A percentile compares a stretch with the other conserved stretches of the same genome.
These are phyloP conservation scores for Volvariella surrecta DNA, from an alignment of 1,284 basidiomycete genomes.

Conservation along the genomic window DNA sequence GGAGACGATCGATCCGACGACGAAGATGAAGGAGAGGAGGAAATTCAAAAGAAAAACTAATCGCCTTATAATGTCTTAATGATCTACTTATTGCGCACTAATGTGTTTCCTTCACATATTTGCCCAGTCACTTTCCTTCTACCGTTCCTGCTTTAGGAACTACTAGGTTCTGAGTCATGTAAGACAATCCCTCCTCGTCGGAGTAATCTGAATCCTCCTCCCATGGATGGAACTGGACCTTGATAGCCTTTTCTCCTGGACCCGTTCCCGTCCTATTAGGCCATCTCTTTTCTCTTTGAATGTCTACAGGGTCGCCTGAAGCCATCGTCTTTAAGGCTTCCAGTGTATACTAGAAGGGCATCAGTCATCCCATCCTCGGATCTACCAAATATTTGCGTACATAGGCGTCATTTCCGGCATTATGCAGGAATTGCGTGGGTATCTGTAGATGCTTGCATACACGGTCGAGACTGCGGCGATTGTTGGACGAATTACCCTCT, in stretches of 20 bases:
- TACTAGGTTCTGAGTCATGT: no score
- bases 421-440: conserved; percentile 53
- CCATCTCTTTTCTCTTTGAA: conserved; percentile 69
- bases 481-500: conserved; percentile 40
- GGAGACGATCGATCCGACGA: conserved; percentile 58
- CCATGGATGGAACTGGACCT: conserved; percentile 48
- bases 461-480: conserved; percentile 47
- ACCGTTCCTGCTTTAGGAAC: no score
- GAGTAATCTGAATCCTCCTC: conserved; percentile 56
- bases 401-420: conserved; percentile 80
- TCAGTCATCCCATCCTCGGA: conserved; percentile 1
- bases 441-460: conserved; percentile 57
- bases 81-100: no score
- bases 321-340: conserved; percentile 59
- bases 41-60: conserved; percentile 15
- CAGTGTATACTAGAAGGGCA: conserved; percentile 48
- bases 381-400: conserved; percentile 31
- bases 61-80: no score
- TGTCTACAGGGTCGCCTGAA: conserved; percentile 56
- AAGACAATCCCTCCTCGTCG: conserved; percentile 40
- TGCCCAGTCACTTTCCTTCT: not conserved
- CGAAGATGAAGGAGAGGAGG: conserved; percentile 47
- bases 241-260: conserved; percentile 27
- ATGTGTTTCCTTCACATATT: no score
- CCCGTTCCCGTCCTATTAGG: conserved; percentile 39